Evolutionary conservation across 805 yeast species (phyloP).

Genomic region (Candida glaebosa): DNA sequence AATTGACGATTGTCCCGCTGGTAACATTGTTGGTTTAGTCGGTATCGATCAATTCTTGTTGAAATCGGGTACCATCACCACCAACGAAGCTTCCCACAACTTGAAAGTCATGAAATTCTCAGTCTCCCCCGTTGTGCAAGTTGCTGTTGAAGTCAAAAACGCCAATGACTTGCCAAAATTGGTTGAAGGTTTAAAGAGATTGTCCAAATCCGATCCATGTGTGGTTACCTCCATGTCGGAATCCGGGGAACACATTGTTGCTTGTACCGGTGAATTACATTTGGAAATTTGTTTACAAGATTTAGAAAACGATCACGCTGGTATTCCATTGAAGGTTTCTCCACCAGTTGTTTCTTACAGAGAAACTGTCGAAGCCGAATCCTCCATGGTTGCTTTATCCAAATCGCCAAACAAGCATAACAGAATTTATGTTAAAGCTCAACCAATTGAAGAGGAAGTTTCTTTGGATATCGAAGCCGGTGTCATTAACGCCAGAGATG

Average conservation of each 20-base stretch:
- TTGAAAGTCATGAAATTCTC: constrained; percentile 99
- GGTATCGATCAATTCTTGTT: constrained; percentile 99
- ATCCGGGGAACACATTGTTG: constrained; percentile 99
- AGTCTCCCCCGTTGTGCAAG: constrained; percentile 99
- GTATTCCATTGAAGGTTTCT: constrained; percentile 96
- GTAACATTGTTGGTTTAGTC: constrained; percentile 99
- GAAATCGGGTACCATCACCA: constrained; percentile 98
- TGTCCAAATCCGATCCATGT: constrained; percentile 99
- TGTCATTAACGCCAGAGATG: constrained; percentile 91
- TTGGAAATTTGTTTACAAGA: constrained; percentile 96
- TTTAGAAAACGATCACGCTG: constrained; percentile 98
- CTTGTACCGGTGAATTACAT: constrained; percentile 99
- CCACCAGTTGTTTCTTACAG: constrained; percentile 98
- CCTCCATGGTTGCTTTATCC: constrained; percentile 93
- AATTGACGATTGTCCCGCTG: constrained; percentile 99
- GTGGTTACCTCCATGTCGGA: constrained; percentile 82
- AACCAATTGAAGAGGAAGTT: constrained; percentile 93
- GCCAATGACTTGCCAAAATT: constrained; percentile 99
- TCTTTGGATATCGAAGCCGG: constrained; percentile 90
- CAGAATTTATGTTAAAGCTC: constrained; percentile 98
- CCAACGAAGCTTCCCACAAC: constrained; percentile 96
- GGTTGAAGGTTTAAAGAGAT: constrained; percentile 99
- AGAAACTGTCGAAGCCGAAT: constrained; percentile 94
- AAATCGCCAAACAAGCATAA: constrained; percentile 99
- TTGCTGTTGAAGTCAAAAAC: constrained; percentile 99